Evolutionary conservation across 2,329 filamentous ascomycete genomes (phyloP).

Genomic region (Tolypocladium pustulatum): DNA sequence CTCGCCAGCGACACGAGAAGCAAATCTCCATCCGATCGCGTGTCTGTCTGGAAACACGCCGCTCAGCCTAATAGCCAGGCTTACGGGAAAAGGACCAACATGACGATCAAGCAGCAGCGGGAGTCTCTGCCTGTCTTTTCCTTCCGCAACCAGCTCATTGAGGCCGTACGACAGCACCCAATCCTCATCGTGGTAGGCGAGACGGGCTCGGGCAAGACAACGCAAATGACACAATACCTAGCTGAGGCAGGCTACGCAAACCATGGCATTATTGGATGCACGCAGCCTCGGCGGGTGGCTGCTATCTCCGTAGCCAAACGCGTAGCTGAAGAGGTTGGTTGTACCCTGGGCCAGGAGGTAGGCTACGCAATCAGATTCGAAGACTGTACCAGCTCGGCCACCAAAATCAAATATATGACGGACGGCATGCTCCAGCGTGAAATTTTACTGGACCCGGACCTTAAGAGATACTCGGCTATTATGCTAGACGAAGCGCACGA

Average conservation of each 20-base stretch:
- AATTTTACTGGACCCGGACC: conserved; percentile 80
- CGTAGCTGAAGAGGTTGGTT: conserved; percentile 92
- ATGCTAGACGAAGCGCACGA: conserved; percentile 99
- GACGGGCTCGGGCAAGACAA: conserved; percentile 95
- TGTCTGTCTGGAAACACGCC: too few species aligned
- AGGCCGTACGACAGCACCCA: conserved; percentile 80
- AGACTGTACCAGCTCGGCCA: conserved; percentile 77
- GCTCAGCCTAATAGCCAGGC: conserved; percentile 49
- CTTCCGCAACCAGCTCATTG: conserved; percentile 78
- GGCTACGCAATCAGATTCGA: conserved; percentile 98
- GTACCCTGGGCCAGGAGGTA: conserved; percentile 80
- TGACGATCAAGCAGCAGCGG: conserved; percentile 92
- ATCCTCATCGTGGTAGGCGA: conserved; percentile 94
- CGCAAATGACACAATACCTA: conserved; percentile 92
- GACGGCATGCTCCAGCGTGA: conserved; percentile 97
- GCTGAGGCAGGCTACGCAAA: conserved; percentile 87
- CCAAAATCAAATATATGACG: conserved; percentile 99
- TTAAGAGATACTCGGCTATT: conserved; percentile 87
- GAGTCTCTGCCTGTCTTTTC: conserved; percentile 82
- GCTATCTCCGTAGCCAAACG: conserved; percentile 97
- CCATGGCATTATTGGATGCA: conserved; percentile 85
- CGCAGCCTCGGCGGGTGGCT: conserved; percentile 90
- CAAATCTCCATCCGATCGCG: conserved; percentile 24
- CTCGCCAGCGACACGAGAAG: conserved; percentile 82
- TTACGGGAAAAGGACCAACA: conserved; percentile 73